Evolutionary conservation across 192 early-diverging fungal species (phyloP).

Genomic region (Linnemannia exigua): DNA sequence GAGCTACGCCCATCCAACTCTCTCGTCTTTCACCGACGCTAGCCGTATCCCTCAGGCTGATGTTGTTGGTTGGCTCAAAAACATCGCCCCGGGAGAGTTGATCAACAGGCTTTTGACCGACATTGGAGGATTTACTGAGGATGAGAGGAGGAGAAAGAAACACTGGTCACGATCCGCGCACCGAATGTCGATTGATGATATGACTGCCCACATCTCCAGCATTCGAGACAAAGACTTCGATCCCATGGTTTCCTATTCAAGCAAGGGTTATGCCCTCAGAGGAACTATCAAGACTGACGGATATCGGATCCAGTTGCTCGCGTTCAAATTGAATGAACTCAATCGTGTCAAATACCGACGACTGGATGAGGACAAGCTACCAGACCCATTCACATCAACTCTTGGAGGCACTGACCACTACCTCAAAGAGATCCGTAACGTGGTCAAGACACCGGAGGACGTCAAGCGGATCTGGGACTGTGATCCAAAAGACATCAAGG

Average conservation of each 20-base stretch:
- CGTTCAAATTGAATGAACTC: slow-evolving; percentile 9
- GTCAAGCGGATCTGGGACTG: neutral
- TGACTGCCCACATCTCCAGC: neutral
- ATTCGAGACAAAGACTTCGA: neutral
- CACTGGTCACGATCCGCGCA: neutral
- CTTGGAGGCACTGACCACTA: slow-evolving; percentile 6
- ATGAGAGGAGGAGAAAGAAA: neutral
- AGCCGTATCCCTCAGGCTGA: neutral
- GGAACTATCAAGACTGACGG: slow-evolving; percentile 1
- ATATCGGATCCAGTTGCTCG: neutral
- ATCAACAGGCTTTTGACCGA: slow-evolving; percentile 11
- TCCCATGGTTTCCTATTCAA: neutral
- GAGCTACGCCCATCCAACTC: neutral
- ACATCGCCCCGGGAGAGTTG: neutral
- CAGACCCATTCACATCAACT: neutral
- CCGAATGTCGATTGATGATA: neutral
- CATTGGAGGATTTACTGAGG: slow-evolving; percentile 6
- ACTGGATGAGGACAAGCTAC: neutral
- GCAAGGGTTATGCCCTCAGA: neutral
- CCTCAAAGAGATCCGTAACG: slow-evolving; percentile 2
- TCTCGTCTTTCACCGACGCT: neutral
- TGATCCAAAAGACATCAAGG: slow-evolving; percentile 4
- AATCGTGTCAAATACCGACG: neutral
- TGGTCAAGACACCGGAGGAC: neutral
- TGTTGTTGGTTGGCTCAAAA: slow-evolving; percentile 4